Conservation (phyloP, 1,139 yeast genomes). For the Ogataea hybrid region DNA sequence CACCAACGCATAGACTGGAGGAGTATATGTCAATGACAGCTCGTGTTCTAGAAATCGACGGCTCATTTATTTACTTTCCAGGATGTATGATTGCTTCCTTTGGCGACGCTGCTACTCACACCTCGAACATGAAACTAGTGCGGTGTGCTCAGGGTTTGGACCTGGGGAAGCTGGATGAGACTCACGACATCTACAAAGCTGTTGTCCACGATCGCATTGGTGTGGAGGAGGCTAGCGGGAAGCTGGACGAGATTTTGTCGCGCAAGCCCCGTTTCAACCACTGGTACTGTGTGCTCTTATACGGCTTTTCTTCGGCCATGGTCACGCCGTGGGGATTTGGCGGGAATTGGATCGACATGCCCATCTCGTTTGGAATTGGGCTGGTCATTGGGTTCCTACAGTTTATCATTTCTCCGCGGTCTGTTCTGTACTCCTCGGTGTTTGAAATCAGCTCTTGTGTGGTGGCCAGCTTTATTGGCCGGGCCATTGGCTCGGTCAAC, state of each 20-base stretch:
- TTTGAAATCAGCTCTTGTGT: slow-evolving; percentile 90
- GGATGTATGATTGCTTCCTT: slow-evolving; percentile 92
- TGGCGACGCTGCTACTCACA: slow-evolving; percentile 90
- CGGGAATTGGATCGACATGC: slow-evolving; percentile 88
- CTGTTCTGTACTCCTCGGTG: slow-evolving; percentile 80
- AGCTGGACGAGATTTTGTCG: slow-evolving; percentile 64
- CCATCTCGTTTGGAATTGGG: slow-evolving; percentile 79
- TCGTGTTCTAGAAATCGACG: slow-evolving; percentile 84
- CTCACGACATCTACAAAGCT: slow-evolving; percentile 78
- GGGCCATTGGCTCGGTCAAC: slow-evolving; percentile 83
- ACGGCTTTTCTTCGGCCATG: slow-evolving; percentile 76
- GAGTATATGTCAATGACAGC: slow-evolving; percentile 89
- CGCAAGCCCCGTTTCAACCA: slow-evolving; percentile 65
- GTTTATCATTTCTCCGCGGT: slow-evolving; percentile 77
- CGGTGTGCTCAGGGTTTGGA: slow-evolving; percentile 85
- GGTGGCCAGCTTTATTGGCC: slow-evolving; percentile 79
- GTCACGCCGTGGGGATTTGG: slow-evolving; percentile 90
- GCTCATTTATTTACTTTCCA: slow-evolving; percentile 85
- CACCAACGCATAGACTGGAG: slow-evolving; percentile 92
- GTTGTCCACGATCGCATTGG: slow-evolving; percentile 87
- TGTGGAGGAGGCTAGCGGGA: slow-evolving; percentile 78
- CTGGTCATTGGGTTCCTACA: slow-evolving; percentile 80
- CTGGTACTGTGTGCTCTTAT: slow-evolving; percentile 75
- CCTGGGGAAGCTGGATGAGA: slow-evolving; percentile 73
- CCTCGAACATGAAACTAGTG: slow-evolving; percentile 88